Percentiles rank a stretch among this genome's conserved stretches.
Conservation (phyloP, 257 asterid genomes). For the Solanum neorickii region DNA sequence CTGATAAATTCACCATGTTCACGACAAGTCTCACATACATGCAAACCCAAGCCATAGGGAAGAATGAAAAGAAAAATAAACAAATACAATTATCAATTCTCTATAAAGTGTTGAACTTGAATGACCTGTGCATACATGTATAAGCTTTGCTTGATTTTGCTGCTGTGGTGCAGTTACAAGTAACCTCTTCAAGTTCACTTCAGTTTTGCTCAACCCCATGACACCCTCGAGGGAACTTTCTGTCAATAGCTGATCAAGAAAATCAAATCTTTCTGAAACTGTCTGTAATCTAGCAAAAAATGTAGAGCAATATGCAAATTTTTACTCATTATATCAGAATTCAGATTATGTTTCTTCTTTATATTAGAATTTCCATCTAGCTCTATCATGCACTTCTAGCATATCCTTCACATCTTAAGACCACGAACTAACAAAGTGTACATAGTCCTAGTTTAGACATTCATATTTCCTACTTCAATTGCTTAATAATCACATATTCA, state of each 20-base stretch:
- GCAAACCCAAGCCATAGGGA: background rate
- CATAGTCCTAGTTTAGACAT: background rate
- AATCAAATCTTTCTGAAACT: background rate
- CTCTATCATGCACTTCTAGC: background rate
- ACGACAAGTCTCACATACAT: background rate
- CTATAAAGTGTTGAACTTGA: background rate
- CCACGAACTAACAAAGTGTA: background rate
- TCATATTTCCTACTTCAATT: background rate
- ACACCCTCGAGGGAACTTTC: background rate
- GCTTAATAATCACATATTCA: background rate
- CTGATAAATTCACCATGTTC: background rate
- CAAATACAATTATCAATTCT: background rate
- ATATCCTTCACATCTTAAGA: background rate
- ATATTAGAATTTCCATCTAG: background rate
- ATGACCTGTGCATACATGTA: slow-evolving; percentile 46
- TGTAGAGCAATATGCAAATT: background rate
- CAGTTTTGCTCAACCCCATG: slow-evolving; percentile 81
- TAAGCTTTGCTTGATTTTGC: slow-evolving; percentile 71
- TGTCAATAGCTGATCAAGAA: background rate
- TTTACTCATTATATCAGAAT: background rate
- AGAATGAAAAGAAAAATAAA: background rate
- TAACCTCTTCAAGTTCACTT: slow-evolving; percentile 75
- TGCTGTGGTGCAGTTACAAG: slow-evolving; percentile 74
- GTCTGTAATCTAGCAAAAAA: background rate
- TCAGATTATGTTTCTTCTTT: background rate